Base-by-base conservation (phyloP, 2,329 filamentous ascomycete genomes). In the Sclerotinia spermophila region DNA sequence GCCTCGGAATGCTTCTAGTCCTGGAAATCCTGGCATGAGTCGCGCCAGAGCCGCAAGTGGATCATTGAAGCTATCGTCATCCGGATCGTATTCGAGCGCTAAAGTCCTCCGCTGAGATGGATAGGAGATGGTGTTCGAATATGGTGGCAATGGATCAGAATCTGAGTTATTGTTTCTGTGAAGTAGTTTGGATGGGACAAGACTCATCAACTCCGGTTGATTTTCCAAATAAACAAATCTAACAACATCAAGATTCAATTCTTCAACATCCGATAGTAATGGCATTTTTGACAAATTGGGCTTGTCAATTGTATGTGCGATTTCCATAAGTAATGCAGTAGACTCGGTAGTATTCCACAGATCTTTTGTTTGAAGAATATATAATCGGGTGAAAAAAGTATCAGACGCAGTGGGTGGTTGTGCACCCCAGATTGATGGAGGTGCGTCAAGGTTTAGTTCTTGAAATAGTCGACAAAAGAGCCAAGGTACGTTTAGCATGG, bases 381-480 rank as follows among this genome's bases (percentile, higher is more conserved):
- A 92, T 1, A 92, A 82, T 74, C 89, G 87, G 5, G 86, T 85
- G 35, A 90, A 82, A 1, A 92, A 80, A 71, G 85, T 84, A 75
- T 92, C 78, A 5, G 77, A 76, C 38, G 77, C 74, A 21, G 74
- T 78, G 33, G 89, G 85, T 7, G 92, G 87, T 76, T 88, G 85
- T 72, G 90, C 86, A 67, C 92, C 94, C 95, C 96, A 98, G 44
- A 98, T 87, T 0, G 89, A 87, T 45, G 90, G 90, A 1, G 96
- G 94, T 11, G 92, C 84, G 75, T 93, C 90, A 42, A 97, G 84
- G 73, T 91, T 89, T 38, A 98, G 84, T 62, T 93, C 91, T 75
- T 92, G 90, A 79, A 95, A 96, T 5, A 99, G 83, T 33, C 89
- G 85, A 68, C 87, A 89, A 76, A 95, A 94, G 3, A 97, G 84